Evolutionary conservation across 495 filamentous ascomycete species (phyloP).

Genomic region (Talaromyces trachyspermus): DNA sequence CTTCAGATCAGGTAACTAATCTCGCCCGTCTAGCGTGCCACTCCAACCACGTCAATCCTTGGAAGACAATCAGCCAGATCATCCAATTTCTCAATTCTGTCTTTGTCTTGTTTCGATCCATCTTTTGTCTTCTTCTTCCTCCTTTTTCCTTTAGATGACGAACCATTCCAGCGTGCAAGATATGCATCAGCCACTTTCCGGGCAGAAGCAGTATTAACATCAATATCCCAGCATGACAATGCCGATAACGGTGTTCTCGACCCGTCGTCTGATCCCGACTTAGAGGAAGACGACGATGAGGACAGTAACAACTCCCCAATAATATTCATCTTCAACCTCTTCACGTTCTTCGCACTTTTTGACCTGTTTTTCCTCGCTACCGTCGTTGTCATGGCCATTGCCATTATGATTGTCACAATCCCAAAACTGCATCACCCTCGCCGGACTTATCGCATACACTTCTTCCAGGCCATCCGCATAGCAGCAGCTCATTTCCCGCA

Average conservation of each 20-base stretch:
- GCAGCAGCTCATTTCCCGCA: too few species aligned
- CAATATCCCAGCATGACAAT: slow-evolving; percentile 1
- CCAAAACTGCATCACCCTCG: slow-evolving; percentile 34
- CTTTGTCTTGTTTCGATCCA: slow-evolving; percentile 5
- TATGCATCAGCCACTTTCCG: slow-evolving; percentile 36
- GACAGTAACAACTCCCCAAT: slow-evolving; percentile 46
- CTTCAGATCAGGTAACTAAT: too few species aligned
- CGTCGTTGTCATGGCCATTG: not conserved
- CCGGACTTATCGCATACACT: slow-evolving; percentile 30
- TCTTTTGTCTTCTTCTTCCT: slow-evolving; percentile 17
- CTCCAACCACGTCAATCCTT: slow-evolving; percentile 76
- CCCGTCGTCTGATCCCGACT: not conserved
- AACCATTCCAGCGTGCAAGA: slow-evolving; percentile 38
- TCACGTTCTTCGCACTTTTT: slow-evolving; percentile 16
- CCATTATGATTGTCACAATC: slow-evolving; percentile 12
- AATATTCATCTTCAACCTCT: slow-evolving; percentile 48
- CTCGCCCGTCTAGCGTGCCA: slow-evolving; percentile 66
- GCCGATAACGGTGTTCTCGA: too few species aligned
- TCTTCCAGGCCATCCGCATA: slow-evolving; percentile 9
- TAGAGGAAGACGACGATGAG: slow-evolving; percentile 6
- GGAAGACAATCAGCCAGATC: slow-evolving; percentile 85
- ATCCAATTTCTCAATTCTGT: slow-evolving; percentile 61
- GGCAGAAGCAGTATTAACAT: slow-evolving; percentile 6
- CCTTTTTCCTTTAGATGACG: slow-evolving; percentile 11
- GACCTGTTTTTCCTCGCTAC: slow-evolving; percentile 1